These are phyloP conservation scores for Xanthoconium stramineum DNA, from an alignment of 768 basidiomycete species.

Conservation along the genomic window DNA sequence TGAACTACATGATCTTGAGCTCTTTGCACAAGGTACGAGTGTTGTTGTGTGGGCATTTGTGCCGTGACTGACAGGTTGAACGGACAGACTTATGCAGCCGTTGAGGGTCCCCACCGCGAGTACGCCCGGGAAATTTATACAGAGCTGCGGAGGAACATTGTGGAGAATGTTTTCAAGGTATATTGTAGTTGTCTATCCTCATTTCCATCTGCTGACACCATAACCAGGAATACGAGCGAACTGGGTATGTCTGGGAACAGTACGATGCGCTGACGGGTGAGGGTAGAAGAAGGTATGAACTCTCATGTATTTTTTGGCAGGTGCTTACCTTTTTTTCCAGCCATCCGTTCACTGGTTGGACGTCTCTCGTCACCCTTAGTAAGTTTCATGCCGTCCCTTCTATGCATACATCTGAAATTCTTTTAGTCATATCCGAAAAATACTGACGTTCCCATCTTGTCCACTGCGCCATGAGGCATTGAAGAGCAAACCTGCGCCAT, in stretches of 20 bases:
- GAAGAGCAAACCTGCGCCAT: too few species aligned
- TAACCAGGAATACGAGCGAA: slow-evolving; percentile 80
- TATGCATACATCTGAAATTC: slow-evolving; percentile 4
- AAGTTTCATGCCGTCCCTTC: slow-evolving; percentile 34
- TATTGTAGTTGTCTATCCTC: background rate
- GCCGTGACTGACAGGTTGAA: background rate
- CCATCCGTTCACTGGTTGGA: slow-evolving; percentile 98
- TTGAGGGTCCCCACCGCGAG: slow-evolving; percentile 77
- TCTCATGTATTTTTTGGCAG: background rate
- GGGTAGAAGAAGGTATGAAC: slow-evolving; percentile 75
- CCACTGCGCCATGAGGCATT: background rate
- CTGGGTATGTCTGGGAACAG: slow-evolving; percentile 97
- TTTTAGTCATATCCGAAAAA: slow-evolving; percentile 64
- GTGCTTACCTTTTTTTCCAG: slow-evolving; percentile 37
- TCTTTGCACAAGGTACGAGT: slow-evolving; percentile 72
- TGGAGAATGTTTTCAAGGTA: slow-evolving; percentile 78
- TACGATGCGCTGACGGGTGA: slow-evolving; percentile 84
- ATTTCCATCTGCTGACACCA: slow-evolving; percentile 6
- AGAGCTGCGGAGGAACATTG: slow-evolving; percentile 75
- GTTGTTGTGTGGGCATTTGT: background rate
- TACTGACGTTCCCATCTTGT: slow-evolving; percentile 37
- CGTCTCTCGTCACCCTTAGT: slow-evolving; percentile 86
- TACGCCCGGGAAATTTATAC: slow-evolving; percentile 76
- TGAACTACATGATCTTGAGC: slow-evolving; percentile 89
- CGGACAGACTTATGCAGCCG: slow-evolving; percentile 67